phyloP scores from a whole-genome alignment of 768 basidiomycete species.

The Auricularia heimuer region DNA sequence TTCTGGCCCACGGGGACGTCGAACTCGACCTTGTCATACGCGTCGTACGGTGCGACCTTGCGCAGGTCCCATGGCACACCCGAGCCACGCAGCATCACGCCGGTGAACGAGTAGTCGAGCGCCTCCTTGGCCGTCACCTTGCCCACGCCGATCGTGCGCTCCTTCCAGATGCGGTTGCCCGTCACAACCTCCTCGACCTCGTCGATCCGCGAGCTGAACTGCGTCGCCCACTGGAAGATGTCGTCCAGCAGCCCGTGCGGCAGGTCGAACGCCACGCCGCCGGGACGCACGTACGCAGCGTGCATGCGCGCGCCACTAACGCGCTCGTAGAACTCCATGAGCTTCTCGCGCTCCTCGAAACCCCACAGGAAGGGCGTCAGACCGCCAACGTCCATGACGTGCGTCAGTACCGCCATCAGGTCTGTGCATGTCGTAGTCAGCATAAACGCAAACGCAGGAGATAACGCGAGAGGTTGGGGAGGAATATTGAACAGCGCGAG shows the following conservation, averaged over 20 bases:
- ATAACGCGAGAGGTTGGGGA: neutral
- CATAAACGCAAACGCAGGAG: neutral
- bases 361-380: conserved; percentile 99
- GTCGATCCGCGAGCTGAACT: conserved; percentile 82
- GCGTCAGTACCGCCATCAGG: conserved; percentile 92
- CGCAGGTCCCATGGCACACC: conserved; percentile 93
- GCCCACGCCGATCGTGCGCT: conserved; percentile 84
- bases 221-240: conserved; percentile 96
- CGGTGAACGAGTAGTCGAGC: conserved; percentile 85
- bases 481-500: neutral
- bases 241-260: conserved; percentile 98
- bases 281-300: conserved; percentile 94
- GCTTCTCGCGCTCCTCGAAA: conserved; percentile 98
- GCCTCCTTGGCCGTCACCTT: conserved; percentile 88
- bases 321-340: conserved; percentile 99
- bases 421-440: conserved; percentile 33
- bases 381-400: conserved; percentile 96
- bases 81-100: conserved; percentile 93
- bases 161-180: conserved; percentile 97
- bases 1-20: conserved; percentile 95
- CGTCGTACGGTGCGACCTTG: conserved; percentile 89
- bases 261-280: conserved; percentile 90
- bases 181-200: conserved; percentile 98
- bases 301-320: conserved; percentile 97
- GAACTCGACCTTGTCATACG: conserved; percentile 97